Percentiles rank a stretch among this genome's conserved stretches.
phyloP scores from a whole-genome alignment of 73 alveolate species.

The Paramecium sonneborni region DNA sequence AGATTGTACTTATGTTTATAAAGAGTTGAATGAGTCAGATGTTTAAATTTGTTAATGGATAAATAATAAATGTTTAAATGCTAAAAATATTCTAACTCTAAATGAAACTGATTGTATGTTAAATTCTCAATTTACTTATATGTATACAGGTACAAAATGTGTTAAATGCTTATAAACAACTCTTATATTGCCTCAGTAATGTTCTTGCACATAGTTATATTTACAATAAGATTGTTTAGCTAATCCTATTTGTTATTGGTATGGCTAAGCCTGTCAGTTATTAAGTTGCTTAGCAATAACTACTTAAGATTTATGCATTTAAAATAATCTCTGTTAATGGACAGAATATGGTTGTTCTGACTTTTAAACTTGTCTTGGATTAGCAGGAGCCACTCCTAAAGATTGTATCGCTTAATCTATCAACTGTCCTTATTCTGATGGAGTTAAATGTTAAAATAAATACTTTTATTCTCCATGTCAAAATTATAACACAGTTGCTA shows the following conservation, averaged over 20 bases:
- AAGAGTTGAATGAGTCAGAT: not conserved
- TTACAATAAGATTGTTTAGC: not conserved
- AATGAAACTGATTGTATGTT: not conserved
- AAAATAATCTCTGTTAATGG: not conserved
- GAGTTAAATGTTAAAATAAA: not conserved
- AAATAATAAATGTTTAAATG: not conserved
- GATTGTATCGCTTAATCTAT: not conserved
- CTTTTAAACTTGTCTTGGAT: not conserved
- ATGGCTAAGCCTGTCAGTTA: not conserved
- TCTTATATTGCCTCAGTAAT: not conserved
- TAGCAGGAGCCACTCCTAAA: not conserved
- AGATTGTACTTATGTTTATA: not conserved
- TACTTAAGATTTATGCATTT: not conserved
- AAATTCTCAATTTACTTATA: not conserved
- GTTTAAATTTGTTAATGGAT: not conserved
- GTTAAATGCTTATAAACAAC: not conserved
- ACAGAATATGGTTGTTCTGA: not conserved
- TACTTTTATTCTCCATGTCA: not conserved
- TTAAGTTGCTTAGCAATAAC: not conserved
- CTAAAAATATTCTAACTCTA: not conserved
- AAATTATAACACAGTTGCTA: not conserved
- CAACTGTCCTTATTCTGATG: not conserved
- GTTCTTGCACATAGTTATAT: not conserved
- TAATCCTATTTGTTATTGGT: not conserved
- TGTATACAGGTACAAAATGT: not conserved